Evolutionary conservation across 345 rosid species (phyloP), one percentile per base, ranked within the genome.

Genomic region (Hirschfeldia incana): DNA sequence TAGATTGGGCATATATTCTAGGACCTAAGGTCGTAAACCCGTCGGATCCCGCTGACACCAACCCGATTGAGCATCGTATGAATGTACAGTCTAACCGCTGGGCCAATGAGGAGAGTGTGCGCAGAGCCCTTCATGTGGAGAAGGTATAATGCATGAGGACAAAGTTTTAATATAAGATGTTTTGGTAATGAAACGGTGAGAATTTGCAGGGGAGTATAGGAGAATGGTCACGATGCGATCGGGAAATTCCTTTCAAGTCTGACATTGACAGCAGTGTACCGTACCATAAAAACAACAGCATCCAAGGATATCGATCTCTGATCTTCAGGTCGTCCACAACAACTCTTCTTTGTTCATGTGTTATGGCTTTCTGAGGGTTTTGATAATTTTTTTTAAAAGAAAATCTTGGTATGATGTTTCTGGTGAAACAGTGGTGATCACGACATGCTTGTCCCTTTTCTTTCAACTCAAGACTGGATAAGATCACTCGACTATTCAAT

Each of bases 381-480:
- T 37, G 42, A 37, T 8, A 37, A 8, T 5, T 8, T 37, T 37
- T 36, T 36, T 36, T 5, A 33, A 4, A 33, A 21, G 21, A 21
- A 21, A 34, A 37, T 37, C 13, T 42, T 42, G 13, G 13, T 13
- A 58, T 16, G 84, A 91, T 29, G 9, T 62, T 68, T 65, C 2
- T 27, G 51, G 42, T 32, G 37, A 15, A 33, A 72, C 84, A 89
- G 91, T 26, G 90, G 93, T 1, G 91, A 89, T 60, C 93, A 83
- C 64, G 93, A 89, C 78, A 44, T 86, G 83, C 0, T 8, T 0
- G 62, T 88, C 27, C 86, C 91, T 1, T 86, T 75, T 71, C 3
- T 82, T 70, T 88, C 83, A 36, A 88, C 94, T 36, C 85, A 86
- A 83, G 89, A 78, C 5, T 89, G 93, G 90, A 86, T 86, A 66